Evolutionary conservation across 345 rosid species (phyloP), one percentile per base, ranked within the genome.

Genomic region (Murraya koenigii): DNA sequence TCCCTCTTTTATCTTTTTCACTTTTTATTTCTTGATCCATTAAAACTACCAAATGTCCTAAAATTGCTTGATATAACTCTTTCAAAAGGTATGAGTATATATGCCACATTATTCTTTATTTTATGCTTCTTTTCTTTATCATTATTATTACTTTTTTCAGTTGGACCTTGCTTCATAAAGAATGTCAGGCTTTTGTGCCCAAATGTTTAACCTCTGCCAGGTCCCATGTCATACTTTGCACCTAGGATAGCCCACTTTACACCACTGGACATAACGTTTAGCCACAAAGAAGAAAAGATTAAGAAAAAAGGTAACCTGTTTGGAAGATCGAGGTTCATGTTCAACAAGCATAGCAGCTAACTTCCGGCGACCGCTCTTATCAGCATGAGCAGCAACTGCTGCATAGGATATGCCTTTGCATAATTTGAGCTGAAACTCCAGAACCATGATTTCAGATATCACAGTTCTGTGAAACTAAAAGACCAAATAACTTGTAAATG

Each of bases 351-450:
- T 90, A 77, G 98, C 98, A 78, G 99, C 97, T 77, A 96, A 80
- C 86, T 96, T 96, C 64, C 98, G 86, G 64, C 97, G 90, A 59
- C 93, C 97, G 82, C 85, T 91, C 85, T 88, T 96, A 86, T 96
- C 99, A 26, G 98, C 97, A 89, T 96, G 99, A 78, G 99, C 92
- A 78, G 99, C 99, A 82, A 96, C 99, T 72, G 99, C 95, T 66
- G 98, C 99, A 87, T 92, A 96, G 75, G 99, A 94, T 86, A 96
- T 91, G 79, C 94, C 95, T 88, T 82, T 94, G 81, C 96, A 91
- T 74, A 94, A 80, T 84, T 84, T 89, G 78, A 95, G 93, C 99
- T 96, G 92, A 84, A 91, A 85, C 63, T 77, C 83, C 78, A 84
- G 70, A 23, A 15, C 11, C 35, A 80, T 68, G 55, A 66, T 39